phyloP scores from a whole-genome alignment of 176 grass and related monocot genomes.

The Thalia dealbata region DNA sequence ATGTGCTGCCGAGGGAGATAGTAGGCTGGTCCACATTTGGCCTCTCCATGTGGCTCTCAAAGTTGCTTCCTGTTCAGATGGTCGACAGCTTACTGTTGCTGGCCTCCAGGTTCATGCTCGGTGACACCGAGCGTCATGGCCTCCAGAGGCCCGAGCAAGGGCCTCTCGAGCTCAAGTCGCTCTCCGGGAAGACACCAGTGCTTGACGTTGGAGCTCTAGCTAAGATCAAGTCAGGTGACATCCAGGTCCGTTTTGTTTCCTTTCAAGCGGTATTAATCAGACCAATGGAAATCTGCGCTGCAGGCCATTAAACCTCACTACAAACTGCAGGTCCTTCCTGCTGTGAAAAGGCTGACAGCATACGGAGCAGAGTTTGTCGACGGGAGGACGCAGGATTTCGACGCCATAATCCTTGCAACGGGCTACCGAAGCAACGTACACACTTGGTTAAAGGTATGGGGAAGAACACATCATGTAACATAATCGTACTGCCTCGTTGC shows the following conservation, averaged over 20 bases:
- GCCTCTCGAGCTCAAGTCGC: constrained; percentile 75
- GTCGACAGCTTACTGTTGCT: constrained; percentile 57
- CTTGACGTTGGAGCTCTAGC: constrained; percentile 86
- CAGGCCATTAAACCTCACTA: background rate
- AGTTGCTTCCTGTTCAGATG: constrained; percentile 56
- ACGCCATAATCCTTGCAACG: constrained; percentile 62
- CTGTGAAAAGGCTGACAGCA: constrained; percentile 37
- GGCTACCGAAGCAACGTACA: constrained; percentile 91
- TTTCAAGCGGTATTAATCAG: background rate
- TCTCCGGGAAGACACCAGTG: constrained; percentile 87
- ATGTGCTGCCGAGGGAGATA: constrained; percentile 90
- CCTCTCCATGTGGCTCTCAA: constrained; percentile 74
- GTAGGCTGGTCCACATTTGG: constrained; percentile 77
- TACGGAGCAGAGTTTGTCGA: constrained; percentile 48
- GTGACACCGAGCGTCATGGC: constrained; percentile 57
- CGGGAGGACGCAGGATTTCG: constrained; percentile 37
- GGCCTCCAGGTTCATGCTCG: constrained; percentile 48
- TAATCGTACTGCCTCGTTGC: background rate
- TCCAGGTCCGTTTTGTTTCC: constrained; percentile 36
- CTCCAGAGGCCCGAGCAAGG: constrained; percentile 57
- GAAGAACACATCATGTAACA: background rate
- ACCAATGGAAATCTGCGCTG: background rate
- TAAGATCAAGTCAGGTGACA: constrained; percentile 78
- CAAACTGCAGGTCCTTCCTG: constrained; percentile 42
- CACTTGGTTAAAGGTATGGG: constrained; percentile 70